phyloP scores from a whole-genome alignment of 345 rosid genomes.

The Syzygium oleosum region DNA sequence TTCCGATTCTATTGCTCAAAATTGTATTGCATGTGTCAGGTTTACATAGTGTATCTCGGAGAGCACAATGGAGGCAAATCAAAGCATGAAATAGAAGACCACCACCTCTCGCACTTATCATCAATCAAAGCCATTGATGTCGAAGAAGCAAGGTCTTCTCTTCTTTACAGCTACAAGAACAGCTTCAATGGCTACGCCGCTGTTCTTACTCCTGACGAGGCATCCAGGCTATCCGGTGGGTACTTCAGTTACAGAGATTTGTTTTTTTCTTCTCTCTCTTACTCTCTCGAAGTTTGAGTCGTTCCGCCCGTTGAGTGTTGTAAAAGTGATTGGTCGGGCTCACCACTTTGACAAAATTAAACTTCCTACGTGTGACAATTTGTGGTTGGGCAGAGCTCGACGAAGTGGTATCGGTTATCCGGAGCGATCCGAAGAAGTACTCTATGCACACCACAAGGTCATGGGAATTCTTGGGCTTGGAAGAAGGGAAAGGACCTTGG shows the following conservation, averaged over 20 bases:
- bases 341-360: neutral
- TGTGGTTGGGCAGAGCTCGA: constrained; percentile 32
- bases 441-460: constrained; percentile 77
- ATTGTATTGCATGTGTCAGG: constrained; percentile 18
- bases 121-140: constrained; percentile 51
- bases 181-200: constrained; percentile 88
- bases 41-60: constrained; percentile 61
- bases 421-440: constrained; percentile 40
- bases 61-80: constrained; percentile 46
- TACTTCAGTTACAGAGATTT: neutral
- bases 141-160: constrained; percentile 52
- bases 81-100: constrained; percentile 47
- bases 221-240: constrained; percentile 53
- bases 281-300: neutral
- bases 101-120: constrained; percentile 51
- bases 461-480: constrained; percentile 76
- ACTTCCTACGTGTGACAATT: neutral
- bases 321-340: neutral
- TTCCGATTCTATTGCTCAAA: neutral
- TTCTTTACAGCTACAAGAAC: constrained; percentile 83
- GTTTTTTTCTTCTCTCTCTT: neutral
- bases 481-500: constrained; percentile 4
- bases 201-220: constrained; percentile 49
- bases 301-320: neutral
- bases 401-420: constrained; percentile 48